A percentile compares a stretch with the other conserved stretches of the same genome.
phyloP scores from a whole-genome alignment of 257 asterid species.

The Fraxinus excelsior region DNA sequence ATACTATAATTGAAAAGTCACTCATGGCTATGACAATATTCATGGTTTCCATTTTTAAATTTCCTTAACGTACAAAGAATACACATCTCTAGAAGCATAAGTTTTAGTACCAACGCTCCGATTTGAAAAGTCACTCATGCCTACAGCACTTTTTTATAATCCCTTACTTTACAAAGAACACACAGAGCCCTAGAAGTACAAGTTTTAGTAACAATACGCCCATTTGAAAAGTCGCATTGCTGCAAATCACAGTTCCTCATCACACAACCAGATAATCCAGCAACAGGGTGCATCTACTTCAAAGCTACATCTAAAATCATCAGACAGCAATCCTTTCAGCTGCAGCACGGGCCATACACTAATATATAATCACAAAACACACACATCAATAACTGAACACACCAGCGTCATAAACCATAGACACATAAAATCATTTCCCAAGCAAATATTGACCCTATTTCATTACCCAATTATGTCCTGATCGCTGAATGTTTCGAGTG shows the following conservation, averaged over 20 bases:
- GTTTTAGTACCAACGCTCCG: too few relatives aligned
- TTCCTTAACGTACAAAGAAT: too few relatives aligned
- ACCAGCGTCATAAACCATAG: background rate
- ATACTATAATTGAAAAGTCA: too few relatives aligned
- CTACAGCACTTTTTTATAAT: too few relatives aligned
- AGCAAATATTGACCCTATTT: background rate
- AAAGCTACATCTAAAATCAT: background rate
- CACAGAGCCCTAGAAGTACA: background rate
- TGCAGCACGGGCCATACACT: background rate
- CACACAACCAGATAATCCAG: background rate
- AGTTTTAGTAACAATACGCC: background rate
- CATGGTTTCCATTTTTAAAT: too few relatives aligned
- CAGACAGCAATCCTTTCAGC: background rate
- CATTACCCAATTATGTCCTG: background rate
- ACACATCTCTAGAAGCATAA: too few relatives aligned
- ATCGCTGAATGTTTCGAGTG: background rate
- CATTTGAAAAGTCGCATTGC: background rate
- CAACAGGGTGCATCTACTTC: background rate
- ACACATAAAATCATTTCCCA: background rate
- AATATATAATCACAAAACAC: background rate
- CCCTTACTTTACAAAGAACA: background rate
- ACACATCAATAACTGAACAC: background rate
- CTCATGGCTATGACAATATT: too few relatives aligned
- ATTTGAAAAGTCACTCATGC: too few relatives aligned
- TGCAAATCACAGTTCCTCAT: background rate